Conservation (phyloP, 2,329 filamentous ascomycete species). For the Penicillium sp. region DNA sequence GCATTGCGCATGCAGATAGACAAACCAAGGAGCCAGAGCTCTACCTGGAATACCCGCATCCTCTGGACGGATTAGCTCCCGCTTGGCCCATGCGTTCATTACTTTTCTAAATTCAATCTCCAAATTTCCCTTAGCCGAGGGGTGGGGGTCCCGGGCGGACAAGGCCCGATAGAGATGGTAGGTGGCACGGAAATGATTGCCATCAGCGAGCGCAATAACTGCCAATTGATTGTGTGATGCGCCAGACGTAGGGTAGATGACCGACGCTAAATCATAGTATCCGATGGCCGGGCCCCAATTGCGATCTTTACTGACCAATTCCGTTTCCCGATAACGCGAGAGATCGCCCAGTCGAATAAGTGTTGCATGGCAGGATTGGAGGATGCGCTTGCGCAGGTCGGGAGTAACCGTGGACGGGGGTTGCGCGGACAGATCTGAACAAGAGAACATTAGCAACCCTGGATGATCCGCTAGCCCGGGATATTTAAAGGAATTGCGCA, state of each 20-base stretch:
- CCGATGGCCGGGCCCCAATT: conserved; percentile 78
- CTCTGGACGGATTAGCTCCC: conserved; percentile 50
- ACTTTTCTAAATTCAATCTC: conserved; percentile 75
- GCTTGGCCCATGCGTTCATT: conserved; percentile 56
- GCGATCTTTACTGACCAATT: conserved; percentile 69
- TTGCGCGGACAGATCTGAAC: conserved; percentile 45
- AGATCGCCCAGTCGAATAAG: conserved; percentile 88
- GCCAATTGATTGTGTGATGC: conserved; percentile 87
- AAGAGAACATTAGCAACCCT: neutral
- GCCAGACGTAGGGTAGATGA: conserved; percentile 75
- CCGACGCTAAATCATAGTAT: conserved; percentile 80
- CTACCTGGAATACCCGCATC: conserved; percentile 52
- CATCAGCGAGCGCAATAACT: conserved; percentile 74
- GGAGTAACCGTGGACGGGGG: conserved; percentile 49
- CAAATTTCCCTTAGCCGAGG: conserved; percentile 72
- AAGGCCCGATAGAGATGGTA: conserved; percentile 89
- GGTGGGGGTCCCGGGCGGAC: conserved; percentile 71
- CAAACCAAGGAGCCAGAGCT: conserved; percentile 76
- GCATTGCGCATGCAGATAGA: conserved; percentile 80
- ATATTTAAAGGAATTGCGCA: conserved; percentile 28
- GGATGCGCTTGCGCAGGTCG: conserved; percentile 59
- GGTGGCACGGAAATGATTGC: conserved; percentile 77
- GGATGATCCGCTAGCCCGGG: neutral
- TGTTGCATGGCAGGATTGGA: conserved; percentile 76
- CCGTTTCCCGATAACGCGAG: conserved; percentile 76